A percentile compares a stretch with the other conserved stretches of the same genome.
These are phyloP conservation scores for Themeda triandra DNA, from an alignment of 176 grass and related monocot species.

Conservation along the genomic window DNA sequence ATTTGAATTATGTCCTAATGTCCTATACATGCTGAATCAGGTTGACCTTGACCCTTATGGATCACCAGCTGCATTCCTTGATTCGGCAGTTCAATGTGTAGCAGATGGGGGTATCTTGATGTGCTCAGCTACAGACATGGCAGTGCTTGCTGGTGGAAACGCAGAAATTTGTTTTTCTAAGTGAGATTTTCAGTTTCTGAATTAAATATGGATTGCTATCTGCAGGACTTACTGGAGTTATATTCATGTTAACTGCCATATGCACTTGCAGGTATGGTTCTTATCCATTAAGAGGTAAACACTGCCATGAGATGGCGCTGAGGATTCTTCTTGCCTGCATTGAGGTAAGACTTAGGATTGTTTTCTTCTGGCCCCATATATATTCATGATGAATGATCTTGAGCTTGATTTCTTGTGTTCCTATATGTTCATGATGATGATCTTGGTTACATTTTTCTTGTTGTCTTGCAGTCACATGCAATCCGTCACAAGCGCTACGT, in stretches of 20 bases:
- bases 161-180: slow-evolving; percentile 82
- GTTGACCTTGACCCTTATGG: slow-evolving; percentile 94
- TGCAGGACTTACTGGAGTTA: not conserved
- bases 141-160: slow-evolving; percentile 76
- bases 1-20: not conserved
- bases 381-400: not conserved
- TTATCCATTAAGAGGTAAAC: slow-evolving; percentile 81
- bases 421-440: not conserved
- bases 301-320: slow-evolving; percentile 96
- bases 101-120: slow-evolving; percentile 75
- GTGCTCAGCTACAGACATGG: slow-evolving; percentile 92
- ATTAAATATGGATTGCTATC: not conserved
- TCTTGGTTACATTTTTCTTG: not conserved
- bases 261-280: slow-evolving; percentile 69
- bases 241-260: slow-evolving; percentile 13
- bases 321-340: slow-evolving; percentile 88
- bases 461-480: slow-evolving; percentile 67
- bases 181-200: slow-evolving; percentile 38
- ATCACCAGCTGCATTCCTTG: slow-evolving; percentile 75
- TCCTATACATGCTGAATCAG: slow-evolving; percentile 33
- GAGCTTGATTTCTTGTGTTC: not conserved
- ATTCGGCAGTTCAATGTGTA: slow-evolving; percentile 78
- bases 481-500: slow-evolving; percentile 85
- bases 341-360: slow-evolving; percentile 41
- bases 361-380: not conserved